Evolutionary conservation across 129 eudicot species (phyloP).

Genomic region (Gnaphalium uliginosum): DNA sequence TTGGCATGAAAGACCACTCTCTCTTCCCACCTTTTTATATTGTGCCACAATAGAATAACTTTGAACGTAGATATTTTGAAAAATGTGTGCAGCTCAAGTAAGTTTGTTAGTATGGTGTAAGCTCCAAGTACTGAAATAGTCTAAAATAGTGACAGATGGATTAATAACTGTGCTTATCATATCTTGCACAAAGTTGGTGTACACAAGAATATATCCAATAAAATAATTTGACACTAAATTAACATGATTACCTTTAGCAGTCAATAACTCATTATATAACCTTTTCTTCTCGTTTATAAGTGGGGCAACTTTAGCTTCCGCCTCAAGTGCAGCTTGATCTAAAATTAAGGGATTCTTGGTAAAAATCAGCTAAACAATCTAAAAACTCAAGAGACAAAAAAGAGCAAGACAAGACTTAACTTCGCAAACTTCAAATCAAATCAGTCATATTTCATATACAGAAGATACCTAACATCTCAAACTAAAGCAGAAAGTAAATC

Average conservation of each 20-base stretch:
- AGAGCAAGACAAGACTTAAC: conserved; percentile 4
- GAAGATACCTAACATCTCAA: not conserved
- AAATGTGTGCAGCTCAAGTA: conserved; percentile 13
- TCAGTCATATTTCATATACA: not conserved
- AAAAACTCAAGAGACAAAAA: conserved; percentile 2
- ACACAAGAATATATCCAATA: not conserved
- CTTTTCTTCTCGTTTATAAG: conserved; percentile 78
- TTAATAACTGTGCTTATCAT: conserved; percentile 6
- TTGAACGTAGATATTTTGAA: not conserved
- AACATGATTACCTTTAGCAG: conserved; percentile 72
- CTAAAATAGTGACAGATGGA: not conserved
- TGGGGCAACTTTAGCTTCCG: conserved; percentile 84
- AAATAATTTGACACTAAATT: conserved; percentile 15
- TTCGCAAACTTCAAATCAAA: conserved; percentile 14
- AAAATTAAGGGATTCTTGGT: conserved; percentile 37
- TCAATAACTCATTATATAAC: conserved; percentile 76
- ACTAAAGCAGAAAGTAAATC: conserved; percentile 9
- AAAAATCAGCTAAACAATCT: conserved; percentile 14
- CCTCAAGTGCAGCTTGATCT: conserved; percentile 96
- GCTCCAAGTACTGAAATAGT: conserved; percentile 1
- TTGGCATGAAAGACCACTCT: not conserved
- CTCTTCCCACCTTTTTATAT: not conserved
- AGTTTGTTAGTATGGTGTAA: conserved; percentile 19
- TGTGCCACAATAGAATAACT: not conserved
- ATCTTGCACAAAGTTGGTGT: conserved; percentile 13